phyloP scores from a whole-genome alignment of 2,329 filamentous ascomycete genomes.

The Botrytis galanthina region DNA sequence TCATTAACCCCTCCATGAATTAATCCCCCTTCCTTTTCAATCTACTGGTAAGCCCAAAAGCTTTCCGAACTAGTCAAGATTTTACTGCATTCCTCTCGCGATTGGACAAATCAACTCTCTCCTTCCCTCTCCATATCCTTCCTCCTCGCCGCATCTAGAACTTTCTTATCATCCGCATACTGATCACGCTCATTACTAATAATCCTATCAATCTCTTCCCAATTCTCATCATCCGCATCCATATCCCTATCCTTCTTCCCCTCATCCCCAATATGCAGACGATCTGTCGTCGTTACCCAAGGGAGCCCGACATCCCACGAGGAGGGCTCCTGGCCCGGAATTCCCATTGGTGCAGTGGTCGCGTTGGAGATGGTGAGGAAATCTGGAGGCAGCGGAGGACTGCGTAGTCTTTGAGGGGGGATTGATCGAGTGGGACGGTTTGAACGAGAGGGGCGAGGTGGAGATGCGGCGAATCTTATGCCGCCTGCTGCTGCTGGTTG shows the following conservation, averaged over 20 bases:
- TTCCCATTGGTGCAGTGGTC: not conserved
- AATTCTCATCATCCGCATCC: not conserved
- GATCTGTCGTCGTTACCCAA: not conserved
- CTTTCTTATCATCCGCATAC: not conserved
- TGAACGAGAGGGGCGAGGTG: rapidly evolving
- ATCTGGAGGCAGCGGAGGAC: not conserved
- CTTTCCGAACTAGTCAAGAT: not conserved
- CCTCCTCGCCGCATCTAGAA: not conserved
- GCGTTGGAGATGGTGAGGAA: not conserved
- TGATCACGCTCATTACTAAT: not conserved
- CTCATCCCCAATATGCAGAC: not conserved
- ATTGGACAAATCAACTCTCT: not conserved
- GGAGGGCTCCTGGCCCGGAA: not conserved
- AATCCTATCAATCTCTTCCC: not conserved
- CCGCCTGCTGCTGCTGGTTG: not conserved
- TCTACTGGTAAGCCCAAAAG: not conserved
- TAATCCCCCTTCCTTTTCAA: not conserved
- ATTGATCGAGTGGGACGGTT: rapidly evolving
- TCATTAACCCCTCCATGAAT: not conserved
- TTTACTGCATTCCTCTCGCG: not conserved
- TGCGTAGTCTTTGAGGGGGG: not conserved
- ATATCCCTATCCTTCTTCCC: not conserved
- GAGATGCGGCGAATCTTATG: not conserved
- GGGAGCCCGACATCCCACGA: not conserved
- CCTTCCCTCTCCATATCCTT: not conserved